Conservation (phyloP, 2,329 filamentous ascomycete species). For the Aspergillus ibericus region DNA sequence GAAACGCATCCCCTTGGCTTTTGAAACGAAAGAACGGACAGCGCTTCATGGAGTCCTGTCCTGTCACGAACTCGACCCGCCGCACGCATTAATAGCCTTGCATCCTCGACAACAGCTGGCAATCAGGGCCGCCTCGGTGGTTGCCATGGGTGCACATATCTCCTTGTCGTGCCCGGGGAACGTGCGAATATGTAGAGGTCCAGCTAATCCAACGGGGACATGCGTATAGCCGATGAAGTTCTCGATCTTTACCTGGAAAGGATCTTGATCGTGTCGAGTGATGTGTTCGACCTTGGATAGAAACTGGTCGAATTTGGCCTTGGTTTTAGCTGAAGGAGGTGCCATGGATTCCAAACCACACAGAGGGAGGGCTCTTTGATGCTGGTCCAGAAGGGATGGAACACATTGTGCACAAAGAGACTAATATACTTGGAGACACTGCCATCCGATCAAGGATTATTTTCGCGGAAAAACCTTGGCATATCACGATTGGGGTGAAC, state of each 20-base stretch:
- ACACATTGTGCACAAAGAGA: too few relatives aligned
- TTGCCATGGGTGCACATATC: slow-evolving; percentile 31
- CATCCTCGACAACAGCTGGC: slow-evolving; percentile 33
- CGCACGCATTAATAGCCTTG: slow-evolving; percentile 26
- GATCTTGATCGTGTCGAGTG: not conserved
- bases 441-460: not conserved
- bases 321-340: not conserved
- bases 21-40: slow-evolving; percentile 27
- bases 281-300: not conserved
- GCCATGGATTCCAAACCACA: not conserved
- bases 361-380: too few relatives aligned
- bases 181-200: slow-evolving; percentile 1
- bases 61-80: slow-evolving; percentile 18
- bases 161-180: not conserved
- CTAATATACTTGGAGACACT: not conserved
- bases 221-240: slow-evolving; percentile 12
- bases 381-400: too few relatives aligned
- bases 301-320: not conserved
- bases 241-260: slow-evolving; percentile 2
- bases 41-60: slow-evolving; percentile 24
- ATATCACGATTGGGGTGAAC: not conserved
- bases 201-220: slow-evolving; percentile 8
- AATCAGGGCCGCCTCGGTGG: slow-evolving; percentile 28
- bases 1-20: slow-evolving; percentile 18
- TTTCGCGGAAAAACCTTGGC: not conserved